A percentile compares a stretch with the other conserved stretches of the same genome.
Evolutionary conservation across 306 rosid species (phyloP).

Genomic region (Argentina anserina): DNA sequence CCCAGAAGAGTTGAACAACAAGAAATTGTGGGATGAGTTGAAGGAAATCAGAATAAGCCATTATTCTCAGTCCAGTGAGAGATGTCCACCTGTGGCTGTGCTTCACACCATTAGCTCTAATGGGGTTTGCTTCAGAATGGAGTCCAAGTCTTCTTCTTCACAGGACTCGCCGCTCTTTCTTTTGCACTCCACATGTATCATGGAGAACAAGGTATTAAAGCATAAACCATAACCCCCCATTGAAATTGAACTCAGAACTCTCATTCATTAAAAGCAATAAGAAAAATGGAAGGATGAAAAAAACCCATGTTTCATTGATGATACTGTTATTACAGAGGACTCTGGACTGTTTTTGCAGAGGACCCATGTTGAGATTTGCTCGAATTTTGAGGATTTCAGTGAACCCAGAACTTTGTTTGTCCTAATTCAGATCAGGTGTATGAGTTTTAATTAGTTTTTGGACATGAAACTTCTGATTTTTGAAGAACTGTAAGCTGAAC

Average conservation of each 20-base stretch:
- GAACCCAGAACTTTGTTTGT: conserved; percentile 29
- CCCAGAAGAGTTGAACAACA: conserved; percentile 52
- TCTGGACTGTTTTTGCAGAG: conserved; percentile 42
- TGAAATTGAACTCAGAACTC: conserved; percentile 18
- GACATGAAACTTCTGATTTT: conserved; percentile 18
- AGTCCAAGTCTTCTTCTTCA: conserved; percentile 76
- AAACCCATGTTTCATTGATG: conserved; percentile 6
- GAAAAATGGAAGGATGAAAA: background rate
- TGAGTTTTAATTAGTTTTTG: conserved; percentile 26
- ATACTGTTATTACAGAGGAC: conserved; percentile 31
- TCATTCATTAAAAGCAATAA: background rate
- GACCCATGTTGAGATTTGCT: conserved; percentile 28
- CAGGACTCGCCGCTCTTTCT: conserved; percentile 74
- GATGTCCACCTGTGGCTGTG: conserved; percentile 99
- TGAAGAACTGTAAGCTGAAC: conserved; percentile 27
- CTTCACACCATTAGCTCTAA: conserved; percentile 74
- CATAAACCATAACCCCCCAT: conserved; percentile 28
- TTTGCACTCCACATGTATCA: conserved; percentile 97
- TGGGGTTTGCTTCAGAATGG: conserved; percentile 99
- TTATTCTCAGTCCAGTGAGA: conserved; percentile 92
- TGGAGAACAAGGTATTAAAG: conserved; percentile 82
- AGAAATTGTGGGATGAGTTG: conserved; percentile 47
- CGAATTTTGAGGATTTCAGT: conserved; percentile 20
- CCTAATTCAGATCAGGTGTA: conserved; percentile 28
- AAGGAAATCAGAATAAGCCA: conserved; percentile 89